phyloP scores from a whole-genome alignment of 768 basidiomycete genomes.

The Termitomyces sp. region DNA sequence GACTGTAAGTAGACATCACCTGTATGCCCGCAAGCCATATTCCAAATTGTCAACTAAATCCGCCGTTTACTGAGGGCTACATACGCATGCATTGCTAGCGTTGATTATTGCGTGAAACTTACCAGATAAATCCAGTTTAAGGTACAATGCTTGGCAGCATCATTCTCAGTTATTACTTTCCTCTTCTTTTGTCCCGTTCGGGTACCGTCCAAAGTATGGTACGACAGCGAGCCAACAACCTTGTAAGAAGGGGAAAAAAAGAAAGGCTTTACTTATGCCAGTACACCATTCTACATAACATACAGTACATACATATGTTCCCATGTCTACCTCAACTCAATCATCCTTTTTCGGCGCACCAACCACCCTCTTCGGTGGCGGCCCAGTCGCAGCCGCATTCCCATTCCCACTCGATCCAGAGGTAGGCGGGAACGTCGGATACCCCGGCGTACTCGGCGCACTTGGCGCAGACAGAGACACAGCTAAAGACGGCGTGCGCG shows the following conservation, averaged over 20 bases:
- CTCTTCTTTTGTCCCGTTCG: too few relatives aligned
- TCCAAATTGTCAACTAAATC: too few relatives aligned
- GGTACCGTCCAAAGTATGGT: too few relatives aligned
- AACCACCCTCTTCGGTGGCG: constrained; percentile 18
- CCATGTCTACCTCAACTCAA: constrained; percentile 7
- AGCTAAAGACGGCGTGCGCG: neutral
- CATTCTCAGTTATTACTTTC: too few relatives aligned
- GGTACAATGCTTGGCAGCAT: too few relatives aligned
- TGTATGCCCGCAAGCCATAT: too few relatives aligned
- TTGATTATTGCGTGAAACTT: too few relatives aligned
- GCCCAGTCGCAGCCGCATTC: constrained; percentile 18
- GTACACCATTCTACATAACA: neutral
- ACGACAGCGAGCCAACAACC: neutral
- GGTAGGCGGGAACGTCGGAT: constrained; percentile 27
- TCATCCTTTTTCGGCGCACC: constrained; percentile 30
- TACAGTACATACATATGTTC: neutral
- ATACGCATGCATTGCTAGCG: too few relatives aligned
- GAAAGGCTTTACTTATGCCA: neutral
- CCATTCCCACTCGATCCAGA: constrained; percentile 25
- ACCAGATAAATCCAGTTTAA: too few relatives aligned
- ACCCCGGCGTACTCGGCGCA: constrained; percentile 27
- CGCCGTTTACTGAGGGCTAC: too few relatives aligned
- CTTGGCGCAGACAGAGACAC: neutral
- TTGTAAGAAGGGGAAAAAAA: neutral
- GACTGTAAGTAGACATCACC: too few relatives aligned